Evolutionary conservation across 2,329 filamentous ascomycete species (phyloP).

Genomic region (Fusarium sp.): DNA sequence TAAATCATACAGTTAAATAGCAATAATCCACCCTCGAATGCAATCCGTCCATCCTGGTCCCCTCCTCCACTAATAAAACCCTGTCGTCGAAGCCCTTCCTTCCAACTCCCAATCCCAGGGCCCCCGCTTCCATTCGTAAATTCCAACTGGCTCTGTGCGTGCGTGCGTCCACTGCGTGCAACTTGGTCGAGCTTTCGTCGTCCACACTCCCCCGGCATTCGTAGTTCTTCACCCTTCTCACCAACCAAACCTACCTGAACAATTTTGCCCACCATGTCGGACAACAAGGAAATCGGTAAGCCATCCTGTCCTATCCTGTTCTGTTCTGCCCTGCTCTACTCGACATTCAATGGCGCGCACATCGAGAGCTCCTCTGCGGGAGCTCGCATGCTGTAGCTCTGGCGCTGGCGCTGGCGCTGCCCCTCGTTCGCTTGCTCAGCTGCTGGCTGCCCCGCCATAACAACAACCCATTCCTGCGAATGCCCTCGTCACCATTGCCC

Average conservation of each 20-base stretch:
- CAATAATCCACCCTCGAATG: conserved; percentile 14
- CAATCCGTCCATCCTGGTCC: background rate
- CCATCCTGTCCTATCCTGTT: conserved; percentile 21
- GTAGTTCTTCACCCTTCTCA: conserved; percentile 39
- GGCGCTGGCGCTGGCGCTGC: conserved; percentile 32
- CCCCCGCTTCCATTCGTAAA: conserved; percentile 34
- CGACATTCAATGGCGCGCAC: background rate
- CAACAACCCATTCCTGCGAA: conserved; percentile 38
- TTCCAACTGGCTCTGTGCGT: conserved; percentile 24
- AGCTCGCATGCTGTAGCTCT: conserved; percentile 19
- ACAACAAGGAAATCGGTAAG: conserved; percentile 60
- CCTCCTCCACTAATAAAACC: conserved; percentile 41
- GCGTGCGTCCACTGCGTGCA: conserved; percentile 3
- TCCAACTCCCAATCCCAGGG: conserved; percentile 27
- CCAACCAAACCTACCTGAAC: conserved; percentile 28
- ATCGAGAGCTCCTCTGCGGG: conserved; percentile 2
- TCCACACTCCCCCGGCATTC: conserved; percentile 36
- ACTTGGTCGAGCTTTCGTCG: conserved; percentile 38
- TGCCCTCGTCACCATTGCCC: conserved; percentile 42
- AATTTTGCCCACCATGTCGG: conserved; percentile 57
- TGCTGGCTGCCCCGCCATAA: conserved; percentile 41
- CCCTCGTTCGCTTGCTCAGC: conserved; percentile 36
- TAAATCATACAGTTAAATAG: conserved; percentile 3
- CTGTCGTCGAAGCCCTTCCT: conserved; percentile 42
- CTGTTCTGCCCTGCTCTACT: background rate